Evolutionary conservation across 257 asterid species (phyloP), one percentile per base, ranked within the genome.

Genomic region (Echites panduratus): DNA sequence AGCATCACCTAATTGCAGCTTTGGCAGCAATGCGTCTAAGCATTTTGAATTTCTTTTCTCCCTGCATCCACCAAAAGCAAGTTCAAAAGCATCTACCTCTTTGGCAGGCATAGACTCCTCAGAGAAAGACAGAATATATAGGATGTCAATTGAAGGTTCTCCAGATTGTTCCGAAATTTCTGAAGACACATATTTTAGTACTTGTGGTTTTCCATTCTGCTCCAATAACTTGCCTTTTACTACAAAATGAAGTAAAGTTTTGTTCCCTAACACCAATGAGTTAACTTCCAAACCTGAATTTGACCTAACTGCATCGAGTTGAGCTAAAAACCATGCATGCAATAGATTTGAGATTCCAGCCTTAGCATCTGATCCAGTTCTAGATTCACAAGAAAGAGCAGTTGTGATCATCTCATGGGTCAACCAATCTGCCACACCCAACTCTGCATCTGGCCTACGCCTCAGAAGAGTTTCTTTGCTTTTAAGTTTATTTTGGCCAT

Each of bases 301-400:
- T 74, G 89, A 82, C 70, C 71, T 70, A 74, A 84, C 35, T 17
- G 82, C 84, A 78, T 85, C 78, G 68, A 86, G 70, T 85, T 94
- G 99, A 73, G 97, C 93, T 40, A 79, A 73, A 80, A 78, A 89
- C 99, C 99, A 94, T 41, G 81, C 76, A 54, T 77, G 92, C 72
- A 94, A 61, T 57, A 94, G 85, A 81, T 82, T 72, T 68, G 87
- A 70, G 72, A 92, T 73, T 76, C 88, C 90, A 76, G 78, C 79
- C 85, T 45, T 76, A 74, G 70, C 74, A 70, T 83, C 85, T 67
- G 76, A 73, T 79, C 72, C 81, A 63, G 79, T 58, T 70, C 61
- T 68, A 71, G 92, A 78, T 79, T 82, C 87, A 78, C 68, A 65
- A 76, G 94, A 82, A 79, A 88, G 81, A 70, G 82, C 80, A 29